These are phyloP conservation scores for Moniliophthora roreri DNA, from an alignment of 1,284 basidiomycete species.

Conservation along the genomic window DNA sequence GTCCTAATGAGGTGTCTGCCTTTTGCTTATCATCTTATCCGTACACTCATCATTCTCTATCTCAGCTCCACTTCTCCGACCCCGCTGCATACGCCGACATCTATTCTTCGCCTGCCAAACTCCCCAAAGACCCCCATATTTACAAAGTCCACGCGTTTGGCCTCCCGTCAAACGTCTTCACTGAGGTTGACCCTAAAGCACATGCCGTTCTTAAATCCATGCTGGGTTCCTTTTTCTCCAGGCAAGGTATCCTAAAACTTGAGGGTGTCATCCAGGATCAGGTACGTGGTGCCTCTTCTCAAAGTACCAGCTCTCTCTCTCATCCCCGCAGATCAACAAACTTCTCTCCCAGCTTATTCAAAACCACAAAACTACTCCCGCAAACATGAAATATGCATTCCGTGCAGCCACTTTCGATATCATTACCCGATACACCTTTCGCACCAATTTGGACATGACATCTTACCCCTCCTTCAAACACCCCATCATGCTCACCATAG, in stretches of 20 bases:
- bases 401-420: constrained; percentile 21
- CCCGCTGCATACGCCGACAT: neutral
- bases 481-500: constrained; percentile 15
- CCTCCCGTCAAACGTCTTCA: neutral
- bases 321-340: constrained; percentile 10
- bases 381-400: constrained; percentile 12
- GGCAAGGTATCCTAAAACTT: constrained; percentile 23
- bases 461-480: constrained; percentile 21
- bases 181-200: constrained; percentile 1
- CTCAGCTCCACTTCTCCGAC: constrained; percentile 1
- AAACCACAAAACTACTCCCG: neutral
- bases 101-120: neutral
- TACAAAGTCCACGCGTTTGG: neutral
- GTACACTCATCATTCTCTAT: too few relatives aligned
- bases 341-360: constrained; percentile 13
- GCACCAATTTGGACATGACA: constrained; percentile 17
- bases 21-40: too few relatives aligned
- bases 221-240: constrained; percentile 25
- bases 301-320: neutral
- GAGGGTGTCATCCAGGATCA: constrained; percentile 22
- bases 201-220: constrained; percentile 8
- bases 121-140: constrained; percentile 1
- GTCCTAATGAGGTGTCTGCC: constrained; percentile 30
- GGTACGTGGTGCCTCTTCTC: constrained; percentile 13
- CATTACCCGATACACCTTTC: constrained; percentile 27